Percentiles rank a stretch among this genome's conserved stretches.
Evolutionary conservation across 1,139 yeast species (phyloP).

Genomic region (Magnusiomyces sp.): DNA sequence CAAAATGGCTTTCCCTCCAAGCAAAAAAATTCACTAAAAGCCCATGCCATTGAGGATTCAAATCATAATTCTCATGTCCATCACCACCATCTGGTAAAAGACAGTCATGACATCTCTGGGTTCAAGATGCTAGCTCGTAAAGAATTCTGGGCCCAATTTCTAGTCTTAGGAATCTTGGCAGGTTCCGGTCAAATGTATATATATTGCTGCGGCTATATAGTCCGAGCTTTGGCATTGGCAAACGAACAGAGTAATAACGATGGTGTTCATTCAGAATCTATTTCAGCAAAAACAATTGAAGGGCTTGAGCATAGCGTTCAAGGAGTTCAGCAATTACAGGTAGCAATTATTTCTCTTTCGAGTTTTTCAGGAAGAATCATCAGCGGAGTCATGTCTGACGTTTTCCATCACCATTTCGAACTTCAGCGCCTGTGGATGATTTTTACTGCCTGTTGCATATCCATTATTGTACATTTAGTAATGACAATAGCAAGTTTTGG

Average conservation of each 20-base stretch:
- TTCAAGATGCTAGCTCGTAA: slow-evolving; percentile 16
- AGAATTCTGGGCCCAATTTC: slow-evolving; percentile 32
- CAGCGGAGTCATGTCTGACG: slow-evolving; percentile 57
- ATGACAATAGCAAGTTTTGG: slow-evolving; percentile 21
- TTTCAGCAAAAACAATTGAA: slow-evolving; percentile 15
- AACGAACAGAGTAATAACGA: slow-evolving; percentile 27
- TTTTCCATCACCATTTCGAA: slow-evolving; percentile 41
- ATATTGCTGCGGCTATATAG: slow-evolving; percentile 55
- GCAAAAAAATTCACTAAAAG: too few species aligned
- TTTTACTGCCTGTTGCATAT: slow-evolving; percentile 39
- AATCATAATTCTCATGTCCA: too few species aligned
- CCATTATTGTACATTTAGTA: slow-evolving; percentile 28
- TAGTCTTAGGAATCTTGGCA: slow-evolving; percentile 50
- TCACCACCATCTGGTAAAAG: background rate
- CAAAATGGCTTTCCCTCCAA: too few species aligned
- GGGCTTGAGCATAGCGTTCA: slow-evolving; percentile 22
- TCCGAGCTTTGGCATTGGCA: slow-evolving; percentile 40
- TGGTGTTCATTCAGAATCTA: slow-evolving; percentile 13
- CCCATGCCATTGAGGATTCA: too few species aligned
- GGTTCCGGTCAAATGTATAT: slow-evolving; percentile 72
- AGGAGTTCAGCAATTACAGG: slow-evolving; percentile 59
- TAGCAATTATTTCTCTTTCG: slow-evolving; percentile 53
- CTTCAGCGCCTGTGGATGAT: slow-evolving; percentile 65
- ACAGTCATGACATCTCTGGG: slow-evolving; percentile 6
- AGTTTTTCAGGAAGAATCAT: slow-evolving; percentile 57